These are phyloP conservation scores for Apiotrichum domesticum DNA, from an alignment of 1,284 basidiomycete species.

Conservation along the genomic window DNA sequence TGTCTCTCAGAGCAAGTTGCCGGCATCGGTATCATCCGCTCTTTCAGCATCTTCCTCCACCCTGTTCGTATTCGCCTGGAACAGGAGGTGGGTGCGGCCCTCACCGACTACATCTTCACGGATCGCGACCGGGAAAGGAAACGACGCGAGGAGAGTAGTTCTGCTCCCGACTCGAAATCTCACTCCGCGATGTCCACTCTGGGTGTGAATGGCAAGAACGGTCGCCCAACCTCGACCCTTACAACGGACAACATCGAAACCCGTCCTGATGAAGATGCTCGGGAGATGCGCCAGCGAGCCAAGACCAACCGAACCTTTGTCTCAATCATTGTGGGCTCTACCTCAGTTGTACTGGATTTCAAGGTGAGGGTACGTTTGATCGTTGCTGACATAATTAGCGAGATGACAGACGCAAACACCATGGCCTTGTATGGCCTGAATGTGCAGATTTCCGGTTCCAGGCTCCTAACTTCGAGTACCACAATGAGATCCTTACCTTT, in stretches of 20 bases:
- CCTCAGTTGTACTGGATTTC: constrained; percentile 47
- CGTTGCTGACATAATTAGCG: constrained; percentile 11
- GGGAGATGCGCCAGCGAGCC: constrained; percentile 49
- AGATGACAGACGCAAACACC: constrained; percentile 50
- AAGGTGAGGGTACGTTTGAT: constrained; percentile 41
- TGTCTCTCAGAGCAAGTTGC: constrained; percentile 81
- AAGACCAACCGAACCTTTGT: constrained; percentile 62
- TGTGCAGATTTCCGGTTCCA: constrained; percentile 53
- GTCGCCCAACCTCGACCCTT: background rate
- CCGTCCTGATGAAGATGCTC: constrained; percentile 38
- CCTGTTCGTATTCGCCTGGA: constrained; percentile 85
- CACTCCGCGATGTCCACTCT: background rate
- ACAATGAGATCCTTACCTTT: constrained; percentile 81
- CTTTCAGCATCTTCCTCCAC: constrained; percentile 74
- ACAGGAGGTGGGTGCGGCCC: constrained; percentile 68
- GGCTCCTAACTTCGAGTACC: constrained; percentile 61
- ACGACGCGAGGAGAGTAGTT: constrained; percentile 41
- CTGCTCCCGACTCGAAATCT: background rate
- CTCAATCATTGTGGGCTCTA: constrained; percentile 65
- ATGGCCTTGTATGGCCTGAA: constrained; percentile 27
- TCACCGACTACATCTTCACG: constrained; percentile 80
- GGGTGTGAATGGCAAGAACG: background rate
- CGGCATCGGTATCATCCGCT: constrained; percentile 84
- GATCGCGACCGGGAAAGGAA: constrained; percentile 42
- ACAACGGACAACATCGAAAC: constrained; percentile 12